Evolutionary conservation across 2,329 filamentous ascomycete genomes (phyloP), one percentile per base, ranked within the genome.

Genomic region (Exophiala sideris): DNA sequence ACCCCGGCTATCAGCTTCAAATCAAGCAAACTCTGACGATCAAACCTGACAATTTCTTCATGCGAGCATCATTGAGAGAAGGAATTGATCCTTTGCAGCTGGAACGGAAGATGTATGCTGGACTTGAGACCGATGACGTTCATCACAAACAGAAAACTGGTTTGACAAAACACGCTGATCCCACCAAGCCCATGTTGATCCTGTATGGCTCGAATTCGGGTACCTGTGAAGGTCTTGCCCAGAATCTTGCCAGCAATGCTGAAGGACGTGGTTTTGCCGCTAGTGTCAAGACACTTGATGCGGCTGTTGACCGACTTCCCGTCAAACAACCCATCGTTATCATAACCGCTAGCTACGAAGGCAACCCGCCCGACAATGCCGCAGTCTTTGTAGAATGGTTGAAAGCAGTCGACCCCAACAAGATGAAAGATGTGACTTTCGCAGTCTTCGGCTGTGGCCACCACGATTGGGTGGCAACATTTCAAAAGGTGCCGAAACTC

Each of bases 121-220:
- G 66, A 67, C 8, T 65, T 79, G 4, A 74, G 75, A 36, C 49
- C 9, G 49, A 59, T 14, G 40, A 54, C 34, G 44, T 33, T 35
- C 47, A 33, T 35, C 41, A 57, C 21, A 48, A 54, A 35, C 45
- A 52, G 14, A 46, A 40, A 24, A 33, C 41, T 7, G 41, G 32
- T 20, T 16, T 45, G 14, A 45, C 50, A 9, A 50, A 66, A 24
- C 47, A 51, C 14, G 44, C 32, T 12, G 32, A 21, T 9, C 33
- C 44, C 12, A 60, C 67, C 20, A 77, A 77, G 59, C 74, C 76
- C 1, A 73, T 91, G 59, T 79, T 79, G n/a, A 79, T 91, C 16
- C 79, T 85, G 40, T 91, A 88, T 64, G 88, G 88, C 2, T 87
- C 84, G 14, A 89, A 89, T 65, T 84, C 82, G 1, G 87, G 87